These are phyloP conservation scores for Coffea humblotiana DNA, from an alignment of 305 asterid species.

Conservation along the genomic window DNA sequence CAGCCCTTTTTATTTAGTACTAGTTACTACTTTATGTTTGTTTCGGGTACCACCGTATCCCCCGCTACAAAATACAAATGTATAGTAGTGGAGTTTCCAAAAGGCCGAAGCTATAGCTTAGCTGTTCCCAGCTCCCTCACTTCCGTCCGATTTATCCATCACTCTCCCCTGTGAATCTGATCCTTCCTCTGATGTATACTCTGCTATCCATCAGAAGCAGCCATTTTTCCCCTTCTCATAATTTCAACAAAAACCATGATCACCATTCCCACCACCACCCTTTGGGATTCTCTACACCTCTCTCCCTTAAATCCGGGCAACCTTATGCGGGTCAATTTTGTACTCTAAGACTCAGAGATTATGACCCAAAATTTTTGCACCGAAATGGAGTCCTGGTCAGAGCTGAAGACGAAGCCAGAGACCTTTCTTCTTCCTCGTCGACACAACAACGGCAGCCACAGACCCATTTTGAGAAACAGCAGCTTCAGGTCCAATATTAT, in stretches of 20 bases:
- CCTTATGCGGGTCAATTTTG: conserved; percentile 23
- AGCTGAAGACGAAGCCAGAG: conserved; percentile 73
- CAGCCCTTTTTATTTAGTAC: too few species aligned
- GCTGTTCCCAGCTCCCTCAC: not conserved
- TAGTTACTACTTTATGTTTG: too few species aligned
- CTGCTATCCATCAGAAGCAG: conserved; percentile 22
- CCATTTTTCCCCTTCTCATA: conserved; percentile 9
- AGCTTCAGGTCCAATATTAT: conserved; percentile 39
- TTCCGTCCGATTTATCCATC: conserved; percentile 1
- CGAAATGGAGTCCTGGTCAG: conserved; percentile 61
- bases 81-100: too few species aligned
- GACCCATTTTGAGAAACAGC: conserved; percentile 30
- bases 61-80: too few species aligned
- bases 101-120: not conserved
- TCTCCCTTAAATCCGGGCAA: conserved; percentile 29
- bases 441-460: conserved; percentile 31
- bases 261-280: conserved; percentile 9
- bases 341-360: conserved; percentile 25
- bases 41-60: too few species aligned
- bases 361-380: conserved; percentile 33
- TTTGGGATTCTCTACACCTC: conserved; percentile 21
- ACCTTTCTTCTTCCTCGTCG: conserved; percentile 47
- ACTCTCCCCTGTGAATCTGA: not conserved
- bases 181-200: conserved; percentile 16
- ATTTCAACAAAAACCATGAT: not conserved